Evolutionary conservation across 2,329 filamentous ascomycete genomes (phyloP), one percentile per base, ranked within the genome.

Genomic region (Fusarium brachygibbosum): DNA sequence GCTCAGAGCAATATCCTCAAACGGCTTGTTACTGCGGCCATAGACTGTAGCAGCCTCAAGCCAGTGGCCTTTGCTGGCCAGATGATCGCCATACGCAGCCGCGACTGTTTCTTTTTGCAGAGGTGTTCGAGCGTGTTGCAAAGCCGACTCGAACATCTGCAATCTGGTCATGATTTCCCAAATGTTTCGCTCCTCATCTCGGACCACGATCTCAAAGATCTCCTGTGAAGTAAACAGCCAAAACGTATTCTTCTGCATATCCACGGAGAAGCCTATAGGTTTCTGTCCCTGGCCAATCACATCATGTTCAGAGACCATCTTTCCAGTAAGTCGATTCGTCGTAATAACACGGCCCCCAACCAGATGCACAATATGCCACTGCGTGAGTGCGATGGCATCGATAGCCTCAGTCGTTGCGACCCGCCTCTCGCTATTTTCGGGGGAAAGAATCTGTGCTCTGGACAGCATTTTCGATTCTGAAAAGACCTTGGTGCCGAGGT

Each of bases 191-290:
- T 94, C 93, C 78, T 99, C 96, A 58, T 98, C 93, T 44, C 90
- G 91, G 14, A 95, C 91, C 14, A 96, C 92, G 61, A 99, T 91
- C 80, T 99, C 96, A 72, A 94, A 98, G 51, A 99, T 97, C 75
- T 97, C 94, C 58, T 93, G 87, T 0, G 88, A 87, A 1, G 95
- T 98, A 76, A 98, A 97, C 3, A 99, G 86, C 96, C 97, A 99
- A 77, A 95, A 98, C 0, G 96, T 99, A 75, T 95, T 97, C 83
- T 98, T 97, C 78, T 96, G 95, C 64, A 92, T 87, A 79, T 99
- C 96, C 11, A 95, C 90, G 51, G 94, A 91, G 19, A 99, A 86
- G 1, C 93, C 94, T n/a, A 99, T 83, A 6, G 91, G 89, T 73
- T 86, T 90, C 73, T 97, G 92, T 1, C 91, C 92, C 6, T 89